phyloP scores from a whole-genome alignment of 257 asterid species.

The Eucommia ulmoides region DNA sequence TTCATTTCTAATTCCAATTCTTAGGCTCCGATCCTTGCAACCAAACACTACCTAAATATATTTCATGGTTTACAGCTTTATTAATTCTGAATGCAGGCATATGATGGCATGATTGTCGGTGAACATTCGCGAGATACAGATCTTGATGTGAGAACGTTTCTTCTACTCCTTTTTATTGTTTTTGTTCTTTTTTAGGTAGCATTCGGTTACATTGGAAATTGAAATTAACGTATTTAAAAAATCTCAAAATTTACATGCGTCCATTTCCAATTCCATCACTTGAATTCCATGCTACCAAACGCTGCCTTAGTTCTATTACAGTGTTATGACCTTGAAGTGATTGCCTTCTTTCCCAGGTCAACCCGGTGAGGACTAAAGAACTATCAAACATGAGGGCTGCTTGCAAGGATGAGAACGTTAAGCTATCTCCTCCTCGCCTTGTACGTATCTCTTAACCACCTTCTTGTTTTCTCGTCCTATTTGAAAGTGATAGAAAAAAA shows the following conservation, averaged over 20 bases:
- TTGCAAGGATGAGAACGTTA: slow-evolving; percentile 83
- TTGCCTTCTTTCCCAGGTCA: slow-evolving; percentile 41
- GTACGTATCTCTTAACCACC: slow-evolving; percentile 30
- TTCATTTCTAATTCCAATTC: not conserved
- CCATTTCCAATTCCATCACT: too few relatives aligned
- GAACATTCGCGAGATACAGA: slow-evolving; percentile 96
- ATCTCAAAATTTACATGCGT: too few relatives aligned
- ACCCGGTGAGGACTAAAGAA: slow-evolving; percentile 83
- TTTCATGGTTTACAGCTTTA: not conserved
- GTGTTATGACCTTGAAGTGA: slow-evolving; percentile 6
- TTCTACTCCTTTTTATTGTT: slow-evolving; percentile 1
- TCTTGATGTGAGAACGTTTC: slow-evolving; percentile 65
- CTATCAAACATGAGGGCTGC: slow-evolving; percentile 77
- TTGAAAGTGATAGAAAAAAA: too few relatives aligned
- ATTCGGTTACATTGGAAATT: too few relatives aligned
- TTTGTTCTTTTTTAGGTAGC: too few relatives aligned
- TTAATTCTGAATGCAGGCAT: slow-evolving; percentile 40
- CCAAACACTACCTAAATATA: not conserved
- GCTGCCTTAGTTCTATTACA: slow-evolving; percentile 1
- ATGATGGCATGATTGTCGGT: slow-evolving; percentile 98
- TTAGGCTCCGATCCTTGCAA: not conserved
- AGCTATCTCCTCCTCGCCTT: slow-evolving; percentile 91
- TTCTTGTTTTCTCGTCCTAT: not conserved
- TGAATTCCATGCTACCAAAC: too few relatives aligned
- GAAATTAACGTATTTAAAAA: too few relatives aligned